Evolutionary conservation across 2,329 filamentous ascomycete species (phyloP), one percentile per base, ranked within the genome.

Genomic region (Verticillium nubilum): DNA sequence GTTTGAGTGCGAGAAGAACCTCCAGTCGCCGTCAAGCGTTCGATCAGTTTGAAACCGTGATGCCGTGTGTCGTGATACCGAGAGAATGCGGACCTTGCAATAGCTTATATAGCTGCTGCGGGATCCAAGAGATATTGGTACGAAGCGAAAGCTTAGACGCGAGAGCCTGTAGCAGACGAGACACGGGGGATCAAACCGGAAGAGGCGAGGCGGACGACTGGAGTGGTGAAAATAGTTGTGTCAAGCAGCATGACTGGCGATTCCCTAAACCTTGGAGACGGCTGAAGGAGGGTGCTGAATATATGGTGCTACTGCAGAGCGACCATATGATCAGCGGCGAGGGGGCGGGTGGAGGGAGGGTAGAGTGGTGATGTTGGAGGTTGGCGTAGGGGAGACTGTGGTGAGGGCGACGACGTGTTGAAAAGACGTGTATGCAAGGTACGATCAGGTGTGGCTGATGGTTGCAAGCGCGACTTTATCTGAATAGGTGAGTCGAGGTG

Each of bases 151-250:
- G 70, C 66, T 73, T 81, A 83, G 72, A 78, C 72, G 69, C 72
- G 61, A 59, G 64, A 67, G 73, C 70, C 70, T 70, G 69, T 69
- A 73, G 73, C 75, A 72, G 74, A 75, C 71, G 77, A 78, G 80
- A 79, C 78, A 82, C 78, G 72, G 77, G 78, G 72, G 78, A 83
- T 78, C 72, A 78, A 73, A 83, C 82, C 81, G 82, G 82, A 78
- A 71, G 80, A 84, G 76, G 78, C 81, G 74, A 78, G 81, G 82
- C 83, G 77, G 81, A 80, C 84, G 83, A 87, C 85, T 86, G 84
- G 80, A 77, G 75, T 77, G 66, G 72, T 73, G 71, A 71, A 66
- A 68, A 68, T 68, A 68, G 72, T 72, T 74, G 73, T 76, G 78
- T 75, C 79, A 84, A 85, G 70, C 81, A 77, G 79, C 85, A 87